Base-by-base conservation (phyloP, 345 rosid species). In the Hypericum androsaemum region DNA sequence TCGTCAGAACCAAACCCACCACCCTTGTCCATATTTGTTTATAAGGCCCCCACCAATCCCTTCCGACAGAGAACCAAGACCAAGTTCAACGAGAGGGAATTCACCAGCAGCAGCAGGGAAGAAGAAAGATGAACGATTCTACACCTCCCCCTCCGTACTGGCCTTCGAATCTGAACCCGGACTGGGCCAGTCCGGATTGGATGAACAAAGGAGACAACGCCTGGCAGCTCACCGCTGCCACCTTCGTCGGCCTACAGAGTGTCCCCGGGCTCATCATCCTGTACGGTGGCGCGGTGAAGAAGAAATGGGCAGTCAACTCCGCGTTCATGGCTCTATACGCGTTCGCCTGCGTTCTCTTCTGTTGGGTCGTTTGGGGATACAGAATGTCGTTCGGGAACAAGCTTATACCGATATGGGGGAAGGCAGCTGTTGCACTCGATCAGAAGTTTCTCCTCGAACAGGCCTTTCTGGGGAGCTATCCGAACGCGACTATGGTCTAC, bases 251-350 rank as follows among this genome's bases (percentile, higher is more conserved):
- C 28, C 50, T 72, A 43, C 77, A 67, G 58, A 67, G 67, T 22
- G 55, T 72, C 3, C 77, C 73, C 5, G 72, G 77, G 6, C 73
- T 67, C 14, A 43, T 72, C 7, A 64, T 67, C 47, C 67, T 72
- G 7, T 72, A 72, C 12, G 70, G 73, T 4, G 77, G 77, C 6
- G 77, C 43, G 10, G 77, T 67, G 54, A 72, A 72, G 67, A 72
- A 67, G 64, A 72, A 72, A 44, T 72, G 77, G 77, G 73, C 70
- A 0, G 70, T 72, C 52, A 67, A 72, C 41, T 72, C 77, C 3
- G 77, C 77, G 3, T 64, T 72, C 70, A 72, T 72, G 77, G 67
- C 61, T 1, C 61, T 67, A 35, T 67, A 72, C 47, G 72, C 73
- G 6, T 72, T 72, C 41, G 73, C 73, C 7, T 60, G 70, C 50